Percentiles rank a stretch among this genome's conserved stretches.
These are phyloP conservation scores for Tricladium varicosporioides DNA, from an alignment of 2,329 filamentous ascomycete species.

Conservation along the genomic window DNA sequence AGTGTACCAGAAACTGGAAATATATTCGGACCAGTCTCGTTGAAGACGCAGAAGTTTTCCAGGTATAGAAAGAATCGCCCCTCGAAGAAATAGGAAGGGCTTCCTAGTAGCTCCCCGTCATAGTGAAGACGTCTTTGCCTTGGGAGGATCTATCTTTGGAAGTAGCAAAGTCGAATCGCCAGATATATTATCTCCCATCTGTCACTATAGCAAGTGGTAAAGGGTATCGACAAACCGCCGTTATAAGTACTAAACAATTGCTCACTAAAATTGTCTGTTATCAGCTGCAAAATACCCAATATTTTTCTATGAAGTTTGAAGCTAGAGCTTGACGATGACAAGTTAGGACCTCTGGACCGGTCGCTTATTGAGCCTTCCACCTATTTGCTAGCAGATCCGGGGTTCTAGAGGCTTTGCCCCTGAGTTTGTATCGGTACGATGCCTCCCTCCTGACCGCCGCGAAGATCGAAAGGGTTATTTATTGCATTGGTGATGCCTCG, in stretches of 20 bases:
- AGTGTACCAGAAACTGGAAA: conserved; percentile 62
- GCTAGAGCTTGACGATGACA: neutral
- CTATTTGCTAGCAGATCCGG: neutral
- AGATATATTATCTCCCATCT: neutral
- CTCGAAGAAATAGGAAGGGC: neutral
- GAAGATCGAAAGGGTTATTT: no score
- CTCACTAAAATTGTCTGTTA: neutral
- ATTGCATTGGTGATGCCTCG: no score
- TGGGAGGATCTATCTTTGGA: neutral
- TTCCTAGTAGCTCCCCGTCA: neutral
- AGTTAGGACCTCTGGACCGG: neutral
- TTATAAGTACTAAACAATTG: neutral
- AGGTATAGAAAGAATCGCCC: neutral
- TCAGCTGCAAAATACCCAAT: neutral
- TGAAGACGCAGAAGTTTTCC: neutral
- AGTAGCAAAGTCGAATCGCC: neutral
- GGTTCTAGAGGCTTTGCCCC: neutral
- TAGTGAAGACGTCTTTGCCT: neutral
- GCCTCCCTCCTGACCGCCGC: no score
- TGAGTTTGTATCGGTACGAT: neutral
- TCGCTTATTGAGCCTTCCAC: neutral
- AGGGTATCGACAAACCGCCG: neutral
- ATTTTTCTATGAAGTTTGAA: neutral
- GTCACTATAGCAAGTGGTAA: neutral
- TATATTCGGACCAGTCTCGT: conserved; percentile 58